Percentiles rank a stretch among this genome's conserved stretches.
Evolutionary conservation across 768 basidiomycete species (phyloP).

Genomic region (Suillus placidus): DNA sequence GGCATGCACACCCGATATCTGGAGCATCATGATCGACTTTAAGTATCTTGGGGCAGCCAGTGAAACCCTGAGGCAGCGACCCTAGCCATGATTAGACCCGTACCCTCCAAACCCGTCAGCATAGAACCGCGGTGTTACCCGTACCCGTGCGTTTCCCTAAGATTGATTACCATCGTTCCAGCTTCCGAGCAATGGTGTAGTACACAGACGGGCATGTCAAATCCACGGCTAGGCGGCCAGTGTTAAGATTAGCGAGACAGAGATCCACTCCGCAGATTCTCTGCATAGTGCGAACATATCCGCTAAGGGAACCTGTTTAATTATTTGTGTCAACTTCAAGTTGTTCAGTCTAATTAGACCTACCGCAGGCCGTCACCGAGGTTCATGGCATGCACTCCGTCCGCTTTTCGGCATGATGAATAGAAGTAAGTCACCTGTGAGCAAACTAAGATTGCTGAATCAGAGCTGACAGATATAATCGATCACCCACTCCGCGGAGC

Average conservation of each 20-base stretch:
- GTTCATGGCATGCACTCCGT: background rate
- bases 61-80: background rate
- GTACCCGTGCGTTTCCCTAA: background rate
- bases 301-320: too few species aligned
- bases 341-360: background rate
- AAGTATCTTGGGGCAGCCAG: background rate
- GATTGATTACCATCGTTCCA: background rate
- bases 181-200: background rate
- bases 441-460: background rate
- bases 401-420: background rate
- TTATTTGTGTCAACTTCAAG: too few species aligned
- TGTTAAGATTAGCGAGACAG: too few species aligned
- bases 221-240: too few species aligned
- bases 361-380: background rate
- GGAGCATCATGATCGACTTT: background rate
- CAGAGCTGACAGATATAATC: background rate
- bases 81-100: background rate
- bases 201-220: too few species aligned
- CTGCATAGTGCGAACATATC: too few species aligned
- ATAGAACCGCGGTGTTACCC: background rate
- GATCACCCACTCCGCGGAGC: background rate
- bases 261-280: too few species aligned
- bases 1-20: background rate
- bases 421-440: too few species aligned
- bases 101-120: too few species aligned